These are phyloP conservation scores for Cucurbita argyrosperma DNA, from an alignment of 306 rosid genomes.

Conservation along the genomic window DNA sequence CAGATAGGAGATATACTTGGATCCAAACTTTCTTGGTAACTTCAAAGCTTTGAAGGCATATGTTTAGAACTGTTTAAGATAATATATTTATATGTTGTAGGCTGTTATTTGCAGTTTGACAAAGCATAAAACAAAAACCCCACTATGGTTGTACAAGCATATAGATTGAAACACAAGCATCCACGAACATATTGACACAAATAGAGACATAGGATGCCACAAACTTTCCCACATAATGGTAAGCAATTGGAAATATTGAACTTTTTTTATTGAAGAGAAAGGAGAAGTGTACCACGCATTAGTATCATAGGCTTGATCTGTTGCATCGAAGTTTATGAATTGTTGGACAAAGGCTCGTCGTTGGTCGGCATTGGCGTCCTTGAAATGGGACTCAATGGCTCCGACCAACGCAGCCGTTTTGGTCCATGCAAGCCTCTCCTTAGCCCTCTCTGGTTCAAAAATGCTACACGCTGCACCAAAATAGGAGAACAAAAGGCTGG, in stretches of 20 bases:
- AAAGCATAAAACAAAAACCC: not conserved
- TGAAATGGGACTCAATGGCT: slow-evolving; percentile 31
- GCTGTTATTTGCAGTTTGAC: not conserved
- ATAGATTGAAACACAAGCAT: not conserved
- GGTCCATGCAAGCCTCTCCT: slow-evolving; percentile 68
- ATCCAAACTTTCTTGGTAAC: not conserved
- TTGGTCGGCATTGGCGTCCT: slow-evolving; percentile 4
- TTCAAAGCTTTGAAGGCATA: not conserved
- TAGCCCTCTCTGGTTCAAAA: slow-evolving; percentile 59
- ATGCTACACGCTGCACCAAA: slow-evolving; percentile 60
- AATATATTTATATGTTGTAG: not conserved
- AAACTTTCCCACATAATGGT: not conserved
- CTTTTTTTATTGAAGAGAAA: not conserved
- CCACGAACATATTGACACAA: not conserved
- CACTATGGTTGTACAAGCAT: not conserved
- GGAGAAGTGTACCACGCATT: not conserved
- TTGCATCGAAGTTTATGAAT: slow-evolving; percentile 13
- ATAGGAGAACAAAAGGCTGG: slow-evolving; percentile 41
- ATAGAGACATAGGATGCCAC: not conserved
- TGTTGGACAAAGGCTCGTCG: slow-evolving; percentile 31
- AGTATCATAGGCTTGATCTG: not conserved
- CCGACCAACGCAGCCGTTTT: slow-evolving; percentile 40
- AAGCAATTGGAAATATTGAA: not conserved
- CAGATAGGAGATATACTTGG: not conserved
- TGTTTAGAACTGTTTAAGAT: not conserved